phyloP scores from a whole-genome alignment of 768 basidiomycete genomes.

The Psilocybe cubensis region DNA sequence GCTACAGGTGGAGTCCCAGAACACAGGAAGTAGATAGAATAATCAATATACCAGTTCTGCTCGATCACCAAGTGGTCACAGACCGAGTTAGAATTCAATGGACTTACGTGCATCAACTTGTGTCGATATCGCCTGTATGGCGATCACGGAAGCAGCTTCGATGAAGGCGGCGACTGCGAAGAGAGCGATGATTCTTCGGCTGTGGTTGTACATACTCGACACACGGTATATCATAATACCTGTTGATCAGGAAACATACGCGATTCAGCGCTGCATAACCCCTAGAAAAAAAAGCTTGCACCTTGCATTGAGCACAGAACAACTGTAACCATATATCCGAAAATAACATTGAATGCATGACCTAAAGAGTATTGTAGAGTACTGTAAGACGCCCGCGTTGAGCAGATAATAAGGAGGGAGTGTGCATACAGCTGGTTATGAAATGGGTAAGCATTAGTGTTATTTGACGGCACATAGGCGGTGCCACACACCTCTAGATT shows the following conservation, averaged over 20 bases:
- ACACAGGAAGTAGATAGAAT: too few relatives aligned
- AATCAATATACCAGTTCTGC: too few relatives aligned
- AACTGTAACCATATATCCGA: not conserved
- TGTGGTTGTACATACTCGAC: slow-evolving; percentile 21
- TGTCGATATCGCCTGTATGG: slow-evolving; percentile 1
- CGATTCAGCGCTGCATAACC: not conserved
- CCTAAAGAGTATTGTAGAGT: not conserved
- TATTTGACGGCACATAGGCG: not conserved
- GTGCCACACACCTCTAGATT: not conserved
- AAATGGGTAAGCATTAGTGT: not conserved
- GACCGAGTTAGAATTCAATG: not conserved
- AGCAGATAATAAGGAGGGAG: not conserved
- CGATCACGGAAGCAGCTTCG: not conserved
- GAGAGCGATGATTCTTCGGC: slow-evolving; percentile 1
- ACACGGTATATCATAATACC: slow-evolving; percentile 20
- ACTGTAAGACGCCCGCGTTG: not conserved
- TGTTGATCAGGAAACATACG: not conserved
- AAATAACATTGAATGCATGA: not conserved
- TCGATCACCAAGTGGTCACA: too few relatives aligned
- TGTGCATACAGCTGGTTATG: not conserved
- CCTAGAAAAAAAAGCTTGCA: not conserved
- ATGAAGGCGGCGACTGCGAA: slow-evolving; percentile 2
- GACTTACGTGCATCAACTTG: not conserved
- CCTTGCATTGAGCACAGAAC: not conserved
- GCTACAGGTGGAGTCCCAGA: too few relatives aligned